These are phyloP conservation scores for Xylariales sp. DNA, from an alignment of 2,329 filamentous ascomycete genomes.

Conservation along the genomic window DNA sequence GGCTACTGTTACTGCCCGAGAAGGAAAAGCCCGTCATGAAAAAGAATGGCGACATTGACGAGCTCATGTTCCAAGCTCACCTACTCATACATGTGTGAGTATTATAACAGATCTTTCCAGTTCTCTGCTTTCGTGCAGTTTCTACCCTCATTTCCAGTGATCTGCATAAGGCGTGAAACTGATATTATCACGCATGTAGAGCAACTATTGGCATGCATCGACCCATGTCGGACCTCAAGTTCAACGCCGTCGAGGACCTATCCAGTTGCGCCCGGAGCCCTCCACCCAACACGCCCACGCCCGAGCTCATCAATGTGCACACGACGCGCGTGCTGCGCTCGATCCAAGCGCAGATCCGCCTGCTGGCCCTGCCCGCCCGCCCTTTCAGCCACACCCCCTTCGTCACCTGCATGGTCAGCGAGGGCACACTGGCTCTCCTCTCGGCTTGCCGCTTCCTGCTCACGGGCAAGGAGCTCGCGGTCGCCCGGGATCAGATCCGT, in stretches of 20 bases:
- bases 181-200: slow-evolving; percentile 14
- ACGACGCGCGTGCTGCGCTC: slow-evolving; percentile 32
- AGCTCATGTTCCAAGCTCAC: slow-evolving; percentile 24
- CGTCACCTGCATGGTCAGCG: slow-evolving; percentile 34
- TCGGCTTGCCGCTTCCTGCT: slow-evolving; percentile 32
- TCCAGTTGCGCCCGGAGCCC: slow-evolving; percentile 30
- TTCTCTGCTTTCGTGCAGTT: too few species aligned
- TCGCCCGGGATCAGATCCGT: slow-evolving; percentile 35
- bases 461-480: slow-evolving; percentile 23
- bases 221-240: slow-evolving; percentile 32
- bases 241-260: slow-evolving; percentile 30
- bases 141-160: too few species aligned
- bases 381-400: slow-evolving; percentile 34
- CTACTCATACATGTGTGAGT: slow-evolving; percentile 19
- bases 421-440: slow-evolving; percentile 28
- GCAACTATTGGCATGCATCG: slow-evolving; percentile 30
- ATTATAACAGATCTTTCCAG: too few species aligned
- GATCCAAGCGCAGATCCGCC: slow-evolving; percentile 31
- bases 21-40: slow-evolving; percentile 26
- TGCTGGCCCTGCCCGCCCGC: slow-evolving; percentile 29
- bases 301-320: slow-evolving; percentile 28
- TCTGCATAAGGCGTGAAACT: background rate
- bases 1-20: slow-evolving; percentile 31
- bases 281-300: slow-evolving; percentile 9
- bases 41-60: slow-evolving; percentile 20